These are phyloP conservation scores for Holtermannia corniformis DNA, from an alignment of 768 basidiomycete genomes.

Conservation along the genomic window DNA sequence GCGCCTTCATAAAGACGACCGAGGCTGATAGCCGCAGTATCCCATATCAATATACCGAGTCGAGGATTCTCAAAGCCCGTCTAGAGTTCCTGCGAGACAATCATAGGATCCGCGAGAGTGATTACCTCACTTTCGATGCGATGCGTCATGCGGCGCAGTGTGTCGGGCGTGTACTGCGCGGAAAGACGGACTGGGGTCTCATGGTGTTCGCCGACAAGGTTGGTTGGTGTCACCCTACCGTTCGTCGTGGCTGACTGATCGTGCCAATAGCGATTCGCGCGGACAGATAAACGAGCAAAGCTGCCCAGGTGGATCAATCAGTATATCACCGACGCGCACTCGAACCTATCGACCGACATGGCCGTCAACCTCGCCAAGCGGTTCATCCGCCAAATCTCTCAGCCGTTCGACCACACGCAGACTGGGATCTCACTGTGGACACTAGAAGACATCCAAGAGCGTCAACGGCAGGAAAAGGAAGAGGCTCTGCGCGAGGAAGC, in stretches of 20 bases:
- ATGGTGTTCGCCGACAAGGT: constrained; percentile 99
- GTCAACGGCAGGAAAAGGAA: constrained; percentile 70
- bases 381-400: constrained; percentile 98
- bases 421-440: constrained; percentile 94
- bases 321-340: constrained; percentile 95
- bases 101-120: constrained; percentile 94
- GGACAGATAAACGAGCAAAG: constrained; percentile 59
- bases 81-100: constrained; percentile 97
- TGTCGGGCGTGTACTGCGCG: constrained; percentile 91
- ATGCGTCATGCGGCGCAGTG: constrained; percentile 99
- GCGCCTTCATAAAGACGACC: constrained; percentile 23
- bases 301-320: constrained; percentile 98
- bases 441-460: constrained; percentile 76
- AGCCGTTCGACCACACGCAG: constrained; percentile 91
- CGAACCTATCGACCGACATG: constrained; percentile 97
- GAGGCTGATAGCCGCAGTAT: constrained; percentile 49
- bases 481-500: constrained; percentile 46
- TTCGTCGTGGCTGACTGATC: neutral
- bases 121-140: constrained; percentile 97
- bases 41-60: constrained; percentile 97
- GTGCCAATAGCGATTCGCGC: constrained; percentile 39
- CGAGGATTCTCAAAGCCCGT: constrained; percentile 90
- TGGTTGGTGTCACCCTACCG: constrained; percentile 8
- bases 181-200: constrained; percentile 98
- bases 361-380: constrained; percentile 85